Evolutionary conservation across 257 asterid genomes (phyloP).

Genomic region (Primulina eburnea): DNA sequence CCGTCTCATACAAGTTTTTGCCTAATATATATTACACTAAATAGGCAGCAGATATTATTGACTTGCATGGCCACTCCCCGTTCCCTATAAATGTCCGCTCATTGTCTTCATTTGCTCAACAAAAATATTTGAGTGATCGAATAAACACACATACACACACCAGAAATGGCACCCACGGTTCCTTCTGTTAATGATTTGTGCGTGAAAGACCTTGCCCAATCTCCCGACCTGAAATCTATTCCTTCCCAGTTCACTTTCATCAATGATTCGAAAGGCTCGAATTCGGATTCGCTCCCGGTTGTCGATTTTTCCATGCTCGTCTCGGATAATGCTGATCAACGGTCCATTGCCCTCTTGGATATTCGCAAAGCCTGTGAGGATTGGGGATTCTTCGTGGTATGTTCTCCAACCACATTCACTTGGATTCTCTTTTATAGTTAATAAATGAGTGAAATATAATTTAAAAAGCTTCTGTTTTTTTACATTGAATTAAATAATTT

Average conservation of each 20-base stretch:
- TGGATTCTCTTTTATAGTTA: too few relatives aligned
- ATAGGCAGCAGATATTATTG: too few relatives aligned
- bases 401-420: background rate
- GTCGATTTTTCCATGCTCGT: constrained; percentile 39
- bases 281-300: constrained; percentile 35
- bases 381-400: constrained; percentile 58
- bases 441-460: too few relatives aligned
- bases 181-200: background rate
- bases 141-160: background rate
- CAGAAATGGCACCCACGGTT: constrained; percentile 18
- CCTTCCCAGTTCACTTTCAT: constrained; percentile 28
- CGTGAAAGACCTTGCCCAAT: constrained; percentile 27
- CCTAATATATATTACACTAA: too few relatives aligned
- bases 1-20: too few relatives aligned
- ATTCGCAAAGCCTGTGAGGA: constrained; percentile 40
- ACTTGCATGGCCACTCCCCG: background rate
- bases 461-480: too few relatives aligned
- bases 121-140: background rate
- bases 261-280: constrained; percentile 19
- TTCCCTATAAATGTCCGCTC: background rate
- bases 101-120: background rate
- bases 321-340: constrained; percentile 27
- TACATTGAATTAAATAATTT: too few relatives aligned
- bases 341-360: constrained; percentile 25
- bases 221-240: constrained; percentile 19